Evolutionary conservation across 2,329 filamentous ascomycete species (phyloP), one percentile per base, ranked within the genome.

Genomic region (Fusarium anthophilum): DNA sequence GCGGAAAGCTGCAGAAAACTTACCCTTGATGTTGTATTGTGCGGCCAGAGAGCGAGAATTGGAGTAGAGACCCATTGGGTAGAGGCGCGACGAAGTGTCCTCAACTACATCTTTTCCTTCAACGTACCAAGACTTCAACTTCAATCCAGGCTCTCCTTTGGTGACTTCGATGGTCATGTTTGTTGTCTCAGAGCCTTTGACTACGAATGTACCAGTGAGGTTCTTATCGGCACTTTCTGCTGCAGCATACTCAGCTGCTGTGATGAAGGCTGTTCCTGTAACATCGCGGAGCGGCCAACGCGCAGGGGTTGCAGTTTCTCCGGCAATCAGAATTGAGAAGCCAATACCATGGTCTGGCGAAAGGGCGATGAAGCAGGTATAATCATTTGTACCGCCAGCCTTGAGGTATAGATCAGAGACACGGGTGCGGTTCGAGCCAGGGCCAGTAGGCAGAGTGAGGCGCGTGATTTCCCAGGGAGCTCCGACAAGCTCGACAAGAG

Each of bases 291-390:
- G 58, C 5, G 70, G 63, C 51, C 67, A 73, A 10, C 70, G 69
- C 2, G 63, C 76, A 1, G 50, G 14, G 12, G 76, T 63, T 5
- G 79, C 76, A 1, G 70, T 72, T 0, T 57, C 37, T 0, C 80
- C 79, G 3, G 78, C 80, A 5, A 78, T 48, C 22, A 82, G 41
- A 14, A 82, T 45, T 13, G 77, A 74, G 55, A 78, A 81, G 10
- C 74, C 74, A 8, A 76, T 47, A 3, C 74, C 74, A 11, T 76
- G 74, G 10, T 76, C 74, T 0, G 74, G 74, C 2, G 74, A 66
- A 4, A 76, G 51, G 4, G 63, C 69, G 6, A 76, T 38, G 0
- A 66, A 57, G 3, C 59, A 62, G 4, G 71, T 70, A 14, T 75
- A 76, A 4, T 62, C 69, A 3, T 11, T 12, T 0, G 66, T 76